Percentiles rank a stretch among this genome's conserved stretches.
Evolutionary conservation across 179 eudicot species (phyloP).

Genomic region (Silene coronaria): DNA sequence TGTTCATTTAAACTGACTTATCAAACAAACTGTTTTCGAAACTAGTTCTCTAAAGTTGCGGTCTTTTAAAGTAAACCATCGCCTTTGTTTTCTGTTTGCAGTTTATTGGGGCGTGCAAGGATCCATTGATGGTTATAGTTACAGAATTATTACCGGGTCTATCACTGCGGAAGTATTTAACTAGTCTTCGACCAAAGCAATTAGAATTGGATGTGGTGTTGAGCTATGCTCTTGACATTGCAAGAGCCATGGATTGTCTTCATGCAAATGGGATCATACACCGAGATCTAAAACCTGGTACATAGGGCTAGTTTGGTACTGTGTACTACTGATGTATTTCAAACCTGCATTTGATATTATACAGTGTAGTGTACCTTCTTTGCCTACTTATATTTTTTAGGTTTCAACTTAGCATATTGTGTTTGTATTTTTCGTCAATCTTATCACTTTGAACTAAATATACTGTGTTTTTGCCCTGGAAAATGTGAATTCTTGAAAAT

Average conservation of each 20-base stretch:
- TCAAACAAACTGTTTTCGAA: not conserved
- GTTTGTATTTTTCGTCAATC: too few relatives aligned
- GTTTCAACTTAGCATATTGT: too few relatives aligned
- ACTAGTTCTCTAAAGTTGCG: not conserved
- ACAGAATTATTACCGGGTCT: constrained; percentile 86
- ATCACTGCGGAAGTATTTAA: constrained; percentile 76
- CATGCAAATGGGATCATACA: constrained; percentile 98
- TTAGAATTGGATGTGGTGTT: constrained; percentile 63
- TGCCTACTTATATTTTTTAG: not conserved
- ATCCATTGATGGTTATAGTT: constrained; percentile 94
- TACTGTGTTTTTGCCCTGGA: too few relatives aligned
- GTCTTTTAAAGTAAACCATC: not conserved
- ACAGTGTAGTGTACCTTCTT: not conserved
- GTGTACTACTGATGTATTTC: constrained; percentile 10
- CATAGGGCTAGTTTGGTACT: constrained; percentile 17
- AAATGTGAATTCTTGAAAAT: too few relatives aligned
- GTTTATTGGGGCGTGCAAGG: constrained; percentile 98
- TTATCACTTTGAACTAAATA: too few relatives aligned
- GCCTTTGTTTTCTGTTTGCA: constrained; percentile 31
- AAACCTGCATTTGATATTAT: not conserved
- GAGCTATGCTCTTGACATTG: constrained; percentile 79
- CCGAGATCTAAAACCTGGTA: constrained; percentile 98
- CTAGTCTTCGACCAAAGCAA: constrained; percentile 67
- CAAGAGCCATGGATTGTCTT: constrained; percentile 89
- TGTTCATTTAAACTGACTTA: too few relatives aligned